phyloP scores from a whole-genome alignment of 208 protist species.

The Herpetomonas tarakana region DNA sequence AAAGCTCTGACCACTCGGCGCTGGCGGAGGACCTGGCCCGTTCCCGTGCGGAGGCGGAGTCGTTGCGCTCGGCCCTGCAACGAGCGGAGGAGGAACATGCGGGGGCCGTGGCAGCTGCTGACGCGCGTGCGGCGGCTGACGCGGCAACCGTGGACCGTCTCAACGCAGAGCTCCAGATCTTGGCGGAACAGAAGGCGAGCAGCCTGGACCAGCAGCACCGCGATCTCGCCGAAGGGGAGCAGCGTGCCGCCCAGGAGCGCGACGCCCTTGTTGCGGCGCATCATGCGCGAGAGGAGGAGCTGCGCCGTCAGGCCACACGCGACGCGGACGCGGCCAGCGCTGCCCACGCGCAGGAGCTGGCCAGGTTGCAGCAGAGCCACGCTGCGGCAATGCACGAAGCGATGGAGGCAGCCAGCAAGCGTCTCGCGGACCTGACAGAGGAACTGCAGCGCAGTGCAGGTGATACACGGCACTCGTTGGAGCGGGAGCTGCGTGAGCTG shows the following conservation, averaged over 20 bases:
- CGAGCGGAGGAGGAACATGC: conserved; percentile 14
- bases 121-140: neutral
- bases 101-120: conserved; percentile 9
- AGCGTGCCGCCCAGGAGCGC: conserved; percentile 1
- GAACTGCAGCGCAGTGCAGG: neutral
- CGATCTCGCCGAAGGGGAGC: neutral
- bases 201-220: neutral
- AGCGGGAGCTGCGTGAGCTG: neutral
- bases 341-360: neutral
- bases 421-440: neutral
- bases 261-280: conserved; percentile 9
- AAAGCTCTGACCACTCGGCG: neutral
- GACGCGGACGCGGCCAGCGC: conserved; percentile 6
- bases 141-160: conserved; percentile 1
- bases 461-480: neutral
- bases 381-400: neutral
- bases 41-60: conserved; percentile 8
- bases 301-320: no score
- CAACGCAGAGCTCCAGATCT: neutral
- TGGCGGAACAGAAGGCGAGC: neutral
- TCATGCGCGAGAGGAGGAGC: conserved; percentile 14
- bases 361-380: neutral
- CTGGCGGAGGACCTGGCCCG: conserved; percentile 15
- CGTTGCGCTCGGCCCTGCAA: conserved; percentile 12
- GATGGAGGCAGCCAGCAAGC: neutral